Conservation (phyloP, 805 yeast genomes). For the Yarrowia sp. region DNA sequence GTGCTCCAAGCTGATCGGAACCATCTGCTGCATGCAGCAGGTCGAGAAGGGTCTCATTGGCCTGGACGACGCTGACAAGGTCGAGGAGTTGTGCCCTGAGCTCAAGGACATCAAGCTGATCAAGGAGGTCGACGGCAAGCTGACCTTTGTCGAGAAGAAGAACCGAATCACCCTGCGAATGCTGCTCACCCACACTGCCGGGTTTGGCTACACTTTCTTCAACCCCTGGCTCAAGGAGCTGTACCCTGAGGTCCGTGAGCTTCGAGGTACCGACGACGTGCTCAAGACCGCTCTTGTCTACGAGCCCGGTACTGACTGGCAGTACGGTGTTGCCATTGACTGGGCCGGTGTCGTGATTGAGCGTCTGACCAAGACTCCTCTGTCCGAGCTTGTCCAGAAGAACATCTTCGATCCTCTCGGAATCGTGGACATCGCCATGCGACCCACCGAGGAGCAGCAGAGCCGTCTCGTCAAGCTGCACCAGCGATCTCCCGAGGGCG, state of each 20-base stretch:
- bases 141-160: constrained; percentile 33
- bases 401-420: constrained; percentile 36
- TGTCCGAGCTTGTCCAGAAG: constrained; percentile 34
- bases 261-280: constrained; percentile 29
- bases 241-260: constrained; percentile 19
- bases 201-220: constrained; percentile 42
- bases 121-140: constrained; percentile 32
- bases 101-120: constrained; percentile 32
- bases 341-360: constrained; percentile 43
- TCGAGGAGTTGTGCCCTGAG: constrained; percentile 39
- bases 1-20: constrained; percentile 39
- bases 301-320: constrained; percentile 44
- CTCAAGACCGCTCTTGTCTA: constrained; percentile 37
- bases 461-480: constrained; percentile 36
- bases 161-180: constrained; percentile 40
- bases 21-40: constrained; percentile 39
- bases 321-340: constrained; percentile 42
- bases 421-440: constrained; percentile 36
- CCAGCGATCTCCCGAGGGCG: constrained; percentile 32
- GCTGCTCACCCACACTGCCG: constrained; percentile 44
- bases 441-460: constrained; percentile 32
- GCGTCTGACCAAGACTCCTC: constrained; percentile 36
- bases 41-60: constrained; percentile 40
- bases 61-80: constrained; percentile 39
- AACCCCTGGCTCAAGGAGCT: constrained; percentile 30